phyloP scores from a whole-genome alignment of 768 basidiomycete genomes.

The Pulveroboletus ravenelii region DNA sequence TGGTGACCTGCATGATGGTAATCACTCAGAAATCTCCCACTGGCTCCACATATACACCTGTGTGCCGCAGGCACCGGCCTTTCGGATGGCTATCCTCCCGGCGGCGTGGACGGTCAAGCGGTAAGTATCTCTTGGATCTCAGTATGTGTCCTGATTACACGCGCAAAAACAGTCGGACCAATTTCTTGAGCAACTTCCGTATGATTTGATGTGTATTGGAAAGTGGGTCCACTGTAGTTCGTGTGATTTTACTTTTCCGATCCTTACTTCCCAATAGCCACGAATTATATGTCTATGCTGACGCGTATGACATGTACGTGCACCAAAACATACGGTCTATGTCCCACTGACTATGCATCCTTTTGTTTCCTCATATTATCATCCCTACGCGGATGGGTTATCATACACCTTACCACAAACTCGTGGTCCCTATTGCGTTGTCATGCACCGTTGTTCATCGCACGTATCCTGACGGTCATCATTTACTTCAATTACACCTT shows the following conservation, averaged over 20 bases:
- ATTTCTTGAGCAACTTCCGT: slow-evolving; percentile 68
- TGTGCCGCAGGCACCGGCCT: slow-evolving; percentile 61
- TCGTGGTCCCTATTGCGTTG: neutral
- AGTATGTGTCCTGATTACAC: neutral
- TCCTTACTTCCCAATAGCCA: slow-evolving; percentile 43
- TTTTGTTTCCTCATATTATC: neutral
- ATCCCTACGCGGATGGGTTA: neutral
- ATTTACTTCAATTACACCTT: neutral
- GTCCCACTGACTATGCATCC: slow-evolving; percentile 2
- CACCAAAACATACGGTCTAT: neutral
- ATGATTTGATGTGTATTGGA: slow-evolving; percentile 81
- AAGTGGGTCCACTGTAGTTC: slow-evolving; percentile 47
- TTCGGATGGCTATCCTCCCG: slow-evolving; percentile 67
- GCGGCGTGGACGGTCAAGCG: slow-evolving; percentile 68
- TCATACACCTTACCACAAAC: neutral
- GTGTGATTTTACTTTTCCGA: neutral
- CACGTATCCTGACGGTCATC: slow-evolving; percentile 7
- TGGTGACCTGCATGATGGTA: slow-evolving; percentile 74
- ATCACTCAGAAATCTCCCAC: neutral
- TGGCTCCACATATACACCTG: neutral
- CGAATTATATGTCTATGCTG: slow-evolving; percentile 71
- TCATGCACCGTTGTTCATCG: neutral
- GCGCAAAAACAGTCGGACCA: slow-evolving; percentile 53
- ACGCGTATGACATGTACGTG: slow-evolving; percentile 60
- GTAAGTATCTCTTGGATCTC: slow-evolving; percentile 31